Evolutionary conservation across 1,284 basidiomycete species (phyloP).

Genomic region (Vanrija humicola): DNA sequence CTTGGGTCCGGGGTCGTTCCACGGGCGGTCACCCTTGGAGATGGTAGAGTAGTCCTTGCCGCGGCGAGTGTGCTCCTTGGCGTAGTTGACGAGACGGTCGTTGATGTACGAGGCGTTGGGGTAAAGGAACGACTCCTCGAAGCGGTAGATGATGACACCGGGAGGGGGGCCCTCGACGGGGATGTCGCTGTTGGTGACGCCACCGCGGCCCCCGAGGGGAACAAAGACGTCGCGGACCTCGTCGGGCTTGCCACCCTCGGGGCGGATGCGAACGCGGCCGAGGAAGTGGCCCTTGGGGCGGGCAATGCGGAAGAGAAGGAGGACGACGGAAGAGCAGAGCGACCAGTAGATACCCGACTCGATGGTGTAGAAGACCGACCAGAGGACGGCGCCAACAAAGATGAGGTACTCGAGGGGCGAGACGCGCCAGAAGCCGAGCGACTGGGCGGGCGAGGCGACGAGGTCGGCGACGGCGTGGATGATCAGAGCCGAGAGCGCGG

Average conservation of each 20-base stretch:
- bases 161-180: constrained; percentile 73
- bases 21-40: constrained; percentile 70
- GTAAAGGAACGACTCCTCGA: constrained; percentile 91
- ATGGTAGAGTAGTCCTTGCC: constrained; percentile 68
- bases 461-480: constrained; percentile 94
- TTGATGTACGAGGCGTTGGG: constrained; percentile 84
- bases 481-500: constrained; percentile 80
- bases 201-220: constrained; percentile 57
- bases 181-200: constrained; percentile 66
- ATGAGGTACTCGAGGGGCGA: constrained; percentile 91
- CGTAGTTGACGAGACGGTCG: constrained; percentile 71
- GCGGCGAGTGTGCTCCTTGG: constrained; percentile 70
- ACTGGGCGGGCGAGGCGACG: constrained; percentile 78
- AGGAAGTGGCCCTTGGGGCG: constrained; percentile 88
- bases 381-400: constrained; percentile 74
- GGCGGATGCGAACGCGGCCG: constrained; percentile 63
- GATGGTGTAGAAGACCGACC: constrained; percentile 81
- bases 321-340: constrained; percentile 69
- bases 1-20: constrained; percentile 86
- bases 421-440: constrained; percentile 91
- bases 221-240: constrained; percentile 63
- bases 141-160: constrained; percentile 86
- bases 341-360: constrained; percentile 95
- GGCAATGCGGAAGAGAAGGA: constrained; percentile 89
- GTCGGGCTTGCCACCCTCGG: constrained; percentile 50